Evolutionary conservation across 2,329 filamentous ascomycete genomes (phyloP).

Genomic region (Diaporthe aspalathi): DNA sequence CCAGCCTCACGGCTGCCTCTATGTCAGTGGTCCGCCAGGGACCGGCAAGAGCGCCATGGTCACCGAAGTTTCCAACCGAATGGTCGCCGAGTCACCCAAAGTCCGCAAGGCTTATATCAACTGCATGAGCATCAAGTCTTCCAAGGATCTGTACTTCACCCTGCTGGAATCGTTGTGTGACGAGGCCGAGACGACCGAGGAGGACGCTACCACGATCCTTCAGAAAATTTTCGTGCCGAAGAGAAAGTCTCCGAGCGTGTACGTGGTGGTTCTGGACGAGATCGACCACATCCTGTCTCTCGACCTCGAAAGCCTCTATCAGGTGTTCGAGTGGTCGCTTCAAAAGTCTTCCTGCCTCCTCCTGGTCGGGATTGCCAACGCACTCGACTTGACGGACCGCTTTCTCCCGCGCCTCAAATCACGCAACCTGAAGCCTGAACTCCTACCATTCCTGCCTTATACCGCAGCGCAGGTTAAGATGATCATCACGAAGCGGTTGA

Average conservation of each 20-base stretch:
- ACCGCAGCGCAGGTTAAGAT: slow-evolving; percentile 86
- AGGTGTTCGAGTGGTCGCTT: slow-evolving; percentile 96
- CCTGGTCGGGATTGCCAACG: slow-evolving; percentile 94
- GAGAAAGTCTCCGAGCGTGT: slow-evolving; percentile 68
- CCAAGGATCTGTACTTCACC: slow-evolving; percentile 85
- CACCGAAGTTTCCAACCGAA: slow-evolving; percentile 76
- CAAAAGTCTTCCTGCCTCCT: slow-evolving; percentile 82
- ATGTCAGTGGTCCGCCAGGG: slow-evolving; percentile 94
- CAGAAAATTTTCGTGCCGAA: slow-evolving; percentile 77
- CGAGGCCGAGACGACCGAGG: slow-evolving; percentile 69
- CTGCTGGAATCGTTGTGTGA: slow-evolving; percentile 77
- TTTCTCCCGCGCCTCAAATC: slow-evolving; percentile 94
- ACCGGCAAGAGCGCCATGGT: slow-evolving; percentile 98
- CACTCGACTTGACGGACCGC: slow-evolving; percentile 92
- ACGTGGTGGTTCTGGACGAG: slow-evolving; percentile 91
- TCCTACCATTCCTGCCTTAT: slow-evolving; percentile 94
- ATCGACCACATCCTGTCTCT: slow-evolving; percentile 93
- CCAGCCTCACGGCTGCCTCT: slow-evolving; percentile 81
- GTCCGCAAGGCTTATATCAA: slow-evolving; percentile 86
- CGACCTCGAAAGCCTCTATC: slow-evolving; percentile 89
- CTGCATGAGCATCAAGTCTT: slow-evolving; percentile 95
- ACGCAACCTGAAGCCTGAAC: slow-evolving; percentile 87
- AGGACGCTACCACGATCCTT: slow-evolving; percentile 74
- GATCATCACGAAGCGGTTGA: slow-evolving; percentile 87
- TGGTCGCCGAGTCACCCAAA: slow-evolving; percentile 58